Base-by-base conservation (phyloP, 2,329 filamentous ascomycete genomes). In the Fusarium sp. region DNA sequence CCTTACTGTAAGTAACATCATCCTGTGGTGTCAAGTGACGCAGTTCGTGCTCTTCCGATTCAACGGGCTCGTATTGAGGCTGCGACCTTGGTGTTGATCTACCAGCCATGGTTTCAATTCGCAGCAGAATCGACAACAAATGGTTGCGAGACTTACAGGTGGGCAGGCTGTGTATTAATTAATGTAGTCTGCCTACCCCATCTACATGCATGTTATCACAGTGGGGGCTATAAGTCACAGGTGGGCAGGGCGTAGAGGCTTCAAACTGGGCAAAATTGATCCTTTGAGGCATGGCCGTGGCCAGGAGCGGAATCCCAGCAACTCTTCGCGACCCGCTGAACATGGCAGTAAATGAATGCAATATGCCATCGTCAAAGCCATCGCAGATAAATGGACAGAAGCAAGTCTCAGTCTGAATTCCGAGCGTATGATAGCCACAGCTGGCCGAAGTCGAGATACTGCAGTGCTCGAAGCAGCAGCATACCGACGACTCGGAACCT, bases 51-150 rank as follows among this genome's bases (percentile, higher is more conserved):
- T 75, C 73, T 23, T 75, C 67, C 4, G 52, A 54, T 18, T 44
- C 56, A 25, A 75, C 73, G 11, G 60, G 70, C 44, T 73, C 70
- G 18, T 75, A 75, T 4, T 65, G 67, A 54, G 72, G 67, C 30
- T 66, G 54, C 5, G 60, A 44, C 21, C 25, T 52, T 25, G 43
- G 47, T 16, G 12, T 30, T 6, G 30, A 32, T 40, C 52, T 69
- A 9, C 73, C 70, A 11, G 53, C 35, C 64, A 67, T 67, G 11
- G 15, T 49, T n/a, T 25, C 5, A 1, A 8, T 10, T 10, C 11
- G 15, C 16, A n/a, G 2, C 21, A 61, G 40, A 19, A 30, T 40
- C 21, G 12, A 18, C 23, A 7, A 11, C 15, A 9, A 15, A 11
- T 30, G 13, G 12, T 10, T n/a, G 9, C 12, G 9, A 35, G 4